A percentile compares a stretch with the other conserved stretches of the same genome.
Evolutionary conservation across 1,284 basidiomycete species (phyloP).

Genomic region (Singerocomus inundabilis): DNA sequence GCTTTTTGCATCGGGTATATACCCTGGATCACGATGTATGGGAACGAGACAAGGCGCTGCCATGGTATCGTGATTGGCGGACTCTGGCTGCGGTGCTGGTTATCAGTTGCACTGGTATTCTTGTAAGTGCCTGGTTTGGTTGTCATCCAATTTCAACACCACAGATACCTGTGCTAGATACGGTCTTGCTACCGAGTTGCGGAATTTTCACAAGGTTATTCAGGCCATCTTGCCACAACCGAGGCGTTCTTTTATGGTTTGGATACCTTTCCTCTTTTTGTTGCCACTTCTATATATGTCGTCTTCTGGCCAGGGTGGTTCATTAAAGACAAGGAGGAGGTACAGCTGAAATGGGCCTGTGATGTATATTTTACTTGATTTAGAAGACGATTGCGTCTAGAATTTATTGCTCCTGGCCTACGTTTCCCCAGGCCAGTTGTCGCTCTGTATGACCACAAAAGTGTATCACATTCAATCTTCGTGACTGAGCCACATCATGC

Average conservation of each 20-base stretch:
- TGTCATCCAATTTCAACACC: background rate
- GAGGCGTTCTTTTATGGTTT: slow-evolving; percentile 66
- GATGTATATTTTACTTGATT: no score
- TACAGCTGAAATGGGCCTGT: no score
- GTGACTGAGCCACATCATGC: no score
- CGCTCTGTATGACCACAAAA: no score
- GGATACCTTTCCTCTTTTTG: slow-evolving; percentile 63
- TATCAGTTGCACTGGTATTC: slow-evolving; percentile 64
- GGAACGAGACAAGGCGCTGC: slow-evolving; percentile 34
- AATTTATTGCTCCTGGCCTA: no score
- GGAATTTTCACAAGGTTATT: slow-evolving; percentile 65
- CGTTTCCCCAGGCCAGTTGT: no score
- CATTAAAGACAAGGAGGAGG: slow-evolving; percentile 29
- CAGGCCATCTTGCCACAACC: slow-evolving; percentile 57
- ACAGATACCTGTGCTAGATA: slow-evolving; percentile 41
- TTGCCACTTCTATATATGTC: slow-evolving; percentile 56
- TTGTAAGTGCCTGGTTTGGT: slow-evolving; percentile 41
- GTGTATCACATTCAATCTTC: no score
- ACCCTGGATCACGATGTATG: slow-evolving; percentile 47
- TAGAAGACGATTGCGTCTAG: no score
- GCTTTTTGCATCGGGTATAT: slow-evolving; percentile 57
- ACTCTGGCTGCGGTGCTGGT: slow-evolving; percentile 51
- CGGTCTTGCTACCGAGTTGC: slow-evolving; percentile 68
- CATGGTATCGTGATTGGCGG: slow-evolving; percentile 62
- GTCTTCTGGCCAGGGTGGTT: slow-evolving; percentile 63